A percentile compares a stretch with the other conserved stretches of the same genome.
Conservation (phyloP, 2,329 filamentous ascomycete genomes). For the Ramularia endophylla region DNA sequence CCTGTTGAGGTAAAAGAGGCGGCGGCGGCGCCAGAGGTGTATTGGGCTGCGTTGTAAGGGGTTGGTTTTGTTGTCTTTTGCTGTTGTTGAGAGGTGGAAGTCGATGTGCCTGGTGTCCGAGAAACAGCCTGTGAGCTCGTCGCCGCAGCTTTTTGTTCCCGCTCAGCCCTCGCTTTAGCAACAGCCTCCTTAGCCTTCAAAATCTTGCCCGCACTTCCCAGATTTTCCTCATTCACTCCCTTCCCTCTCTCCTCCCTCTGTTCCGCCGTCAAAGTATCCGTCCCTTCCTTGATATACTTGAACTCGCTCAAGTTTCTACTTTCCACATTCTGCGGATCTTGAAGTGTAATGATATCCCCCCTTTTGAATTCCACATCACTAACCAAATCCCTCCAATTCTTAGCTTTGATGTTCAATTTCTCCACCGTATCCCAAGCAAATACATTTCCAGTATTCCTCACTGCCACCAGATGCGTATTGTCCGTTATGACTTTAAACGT, state of each 20-base stretch:
- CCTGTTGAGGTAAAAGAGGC: slow-evolving; percentile 95
- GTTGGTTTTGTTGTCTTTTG: slow-evolving; percentile 34
- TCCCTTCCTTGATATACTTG: slow-evolving; percentile 81
- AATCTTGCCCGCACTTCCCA: slow-evolving; percentile 78
- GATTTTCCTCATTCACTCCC: slow-evolving; percentile 66
- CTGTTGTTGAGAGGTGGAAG: background rate
- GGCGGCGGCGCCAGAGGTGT: slow-evolving; percentile 86
- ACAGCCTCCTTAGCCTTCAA: slow-evolving; percentile 88
- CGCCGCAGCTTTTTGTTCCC: slow-evolving; percentile 38
- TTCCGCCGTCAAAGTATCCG: slow-evolving; percentile 58
- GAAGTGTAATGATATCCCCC: slow-evolving; percentile 90
- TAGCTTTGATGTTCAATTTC: slow-evolving; percentile 90
- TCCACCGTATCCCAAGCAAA: slow-evolving; percentile 96
- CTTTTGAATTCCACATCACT: slow-evolving; percentile 81
- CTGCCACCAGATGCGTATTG: slow-evolving; percentile 92
- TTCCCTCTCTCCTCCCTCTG: slow-evolving; percentile 60
- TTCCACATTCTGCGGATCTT: slow-evolving; percentile 88
- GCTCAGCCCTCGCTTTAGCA: slow-evolving; percentile 76
- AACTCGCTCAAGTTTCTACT: slow-evolving; percentile 79
- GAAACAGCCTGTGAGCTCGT: slow-evolving; percentile 3
- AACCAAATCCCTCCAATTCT: slow-evolving; percentile 89
- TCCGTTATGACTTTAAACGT: slow-evolving; percentile 98
- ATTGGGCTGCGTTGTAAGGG: slow-evolving; percentile 78
- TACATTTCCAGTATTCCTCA: slow-evolving; percentile 83
- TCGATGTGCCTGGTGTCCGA: background rate